phyloP scores from a whole-genome alignment of 768 basidiomycete species.

The Obba rivulosa region DNA sequence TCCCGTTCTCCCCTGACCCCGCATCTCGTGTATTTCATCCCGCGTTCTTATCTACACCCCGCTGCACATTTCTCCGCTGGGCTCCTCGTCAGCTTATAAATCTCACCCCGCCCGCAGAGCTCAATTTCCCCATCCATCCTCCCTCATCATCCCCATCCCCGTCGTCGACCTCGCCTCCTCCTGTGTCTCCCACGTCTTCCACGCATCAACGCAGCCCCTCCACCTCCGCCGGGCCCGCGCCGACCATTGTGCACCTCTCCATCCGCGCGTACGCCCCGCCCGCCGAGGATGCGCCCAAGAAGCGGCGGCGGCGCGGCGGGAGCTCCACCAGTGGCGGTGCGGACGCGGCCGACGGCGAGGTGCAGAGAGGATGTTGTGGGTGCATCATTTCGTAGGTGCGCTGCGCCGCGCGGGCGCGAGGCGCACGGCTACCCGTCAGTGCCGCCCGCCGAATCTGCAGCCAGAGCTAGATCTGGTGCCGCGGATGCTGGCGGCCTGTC shows the following conservation, averaged over 20 bases:
- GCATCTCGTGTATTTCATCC: not conserved
- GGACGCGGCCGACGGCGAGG: conserved; percentile 15
- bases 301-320: conserved; percentile 40
- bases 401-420: too few species aligned
- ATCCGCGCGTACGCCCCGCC: conserved; percentile 55
- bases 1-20: not conserved
- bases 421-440: too few species aligned
- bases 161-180: too few species aligned
- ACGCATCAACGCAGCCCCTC: conserved; percentile 9
- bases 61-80: not conserved
- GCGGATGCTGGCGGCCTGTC: too few species aligned
- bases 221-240: conserved; percentile 25
- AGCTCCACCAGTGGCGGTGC: too few species aligned
- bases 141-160: too few species aligned
- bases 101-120: conserved; percentile 15
- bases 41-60: not conserved
- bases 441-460: too few species aligned
- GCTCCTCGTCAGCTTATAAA: not conserved
- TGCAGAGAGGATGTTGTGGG: conserved; percentile 30
- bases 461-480: too few species aligned
- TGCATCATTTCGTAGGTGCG: conserved; percentile 36
- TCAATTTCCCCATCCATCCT: conserved; percentile 24
- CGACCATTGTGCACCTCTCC: conserved; percentile 74
- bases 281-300: conserved; percentile 48
- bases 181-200: not conserved